Conservation (phyloP, 805 yeast species). For the Metschnikowia anglica region DNA sequence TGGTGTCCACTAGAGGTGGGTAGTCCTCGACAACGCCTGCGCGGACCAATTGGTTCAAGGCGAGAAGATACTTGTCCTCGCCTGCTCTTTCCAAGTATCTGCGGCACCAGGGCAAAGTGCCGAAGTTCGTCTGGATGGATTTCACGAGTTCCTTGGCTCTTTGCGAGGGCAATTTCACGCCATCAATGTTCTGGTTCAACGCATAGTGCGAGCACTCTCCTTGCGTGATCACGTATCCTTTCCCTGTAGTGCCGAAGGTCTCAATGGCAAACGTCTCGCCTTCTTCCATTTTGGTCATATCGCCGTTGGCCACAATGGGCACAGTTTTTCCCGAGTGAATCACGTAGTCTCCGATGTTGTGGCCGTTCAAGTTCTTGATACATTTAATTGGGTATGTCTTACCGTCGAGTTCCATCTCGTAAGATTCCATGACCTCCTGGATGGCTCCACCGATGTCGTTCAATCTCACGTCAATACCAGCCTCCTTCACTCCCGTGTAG, state of each 20-base stretch:
- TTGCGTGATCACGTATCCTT: constrained; percentile 78
- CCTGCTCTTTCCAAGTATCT: constrained; percentile 90
- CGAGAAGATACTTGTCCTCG: constrained; percentile 86
- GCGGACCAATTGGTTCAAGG: constrained; percentile 79
- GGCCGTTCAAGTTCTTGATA: constrained; percentile 92
- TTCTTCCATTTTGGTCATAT: constrained; percentile 97
- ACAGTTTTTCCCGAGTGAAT: constrained; percentile 97
- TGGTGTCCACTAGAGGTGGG: constrained; percentile 84
- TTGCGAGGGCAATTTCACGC: constrained; percentile 49
- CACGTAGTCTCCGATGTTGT: constrained; percentile 76
- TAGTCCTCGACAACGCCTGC: constrained; percentile 89
- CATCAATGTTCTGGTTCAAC: constrained; percentile 47
- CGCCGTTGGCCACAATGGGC: constrained; percentile 93
- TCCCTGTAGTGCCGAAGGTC: constrained; percentile 96
- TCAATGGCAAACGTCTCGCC: constrained; percentile 98
- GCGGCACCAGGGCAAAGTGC: constrained; percentile 95
- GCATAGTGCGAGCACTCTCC: constrained; percentile 98
- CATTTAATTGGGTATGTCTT: constrained; percentile 81
- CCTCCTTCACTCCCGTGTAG: constrained; percentile 85
- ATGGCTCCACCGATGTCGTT: constrained; percentile 95
- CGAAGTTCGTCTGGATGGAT: constrained; percentile 77
- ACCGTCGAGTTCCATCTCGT: constrained; percentile 90
- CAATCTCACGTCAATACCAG: constrained; percentile 94
- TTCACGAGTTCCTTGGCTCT: constrained; percentile 68
- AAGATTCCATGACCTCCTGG: constrained; percentile 96